A percentile compares a stretch with the other conserved stretches of the same genome.
Evolutionary conservation across 768 basidiomycete genomes (phyloP).

Genomic region (Tulasnella sp.): DNA sequence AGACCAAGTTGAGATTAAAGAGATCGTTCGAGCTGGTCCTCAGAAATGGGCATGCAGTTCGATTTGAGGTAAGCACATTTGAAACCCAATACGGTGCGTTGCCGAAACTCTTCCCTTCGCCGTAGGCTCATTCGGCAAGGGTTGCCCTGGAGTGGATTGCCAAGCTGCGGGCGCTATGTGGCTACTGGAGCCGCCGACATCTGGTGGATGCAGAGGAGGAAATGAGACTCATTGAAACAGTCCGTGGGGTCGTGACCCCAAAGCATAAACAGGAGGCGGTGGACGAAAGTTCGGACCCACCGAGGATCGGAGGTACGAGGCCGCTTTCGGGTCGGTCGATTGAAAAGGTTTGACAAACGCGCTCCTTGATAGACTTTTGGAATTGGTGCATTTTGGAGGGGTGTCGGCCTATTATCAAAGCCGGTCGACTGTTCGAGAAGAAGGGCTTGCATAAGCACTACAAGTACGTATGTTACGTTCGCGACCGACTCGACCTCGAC

Average conservation of each 20-base stretch:
- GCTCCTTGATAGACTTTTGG: slow-evolving; percentile 54
- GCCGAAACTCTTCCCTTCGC: not conserved
- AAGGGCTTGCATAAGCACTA: slow-evolving; percentile 64
- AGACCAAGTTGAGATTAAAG: slow-evolving; percentile 38
- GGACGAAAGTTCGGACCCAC: not conserved
- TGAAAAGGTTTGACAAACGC: slow-evolving; percentile 27
- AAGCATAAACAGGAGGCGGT: not conserved
- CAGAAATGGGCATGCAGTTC: slow-evolving; percentile 51
- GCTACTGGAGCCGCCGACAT: slow-evolving; percentile 74
- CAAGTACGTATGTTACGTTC: slow-evolving; percentile 45
- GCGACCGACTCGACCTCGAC: not conserved
- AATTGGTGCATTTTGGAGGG: slow-evolving; percentile 80
- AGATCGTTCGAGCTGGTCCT: slow-evolving; percentile 71
- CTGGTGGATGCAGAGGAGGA: slow-evolving; percentile 64
- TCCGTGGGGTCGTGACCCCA: not conserved
- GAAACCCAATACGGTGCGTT: not conserved
- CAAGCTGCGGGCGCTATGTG: slow-evolving; percentile 52
- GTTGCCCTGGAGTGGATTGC: slow-evolving; percentile 80
- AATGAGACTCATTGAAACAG: slow-evolving; percentile 47
- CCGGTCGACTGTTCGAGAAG: slow-evolving; percentile 62
- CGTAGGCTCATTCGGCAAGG: slow-evolving; percentile 49
- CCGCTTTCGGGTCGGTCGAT: not conserved
- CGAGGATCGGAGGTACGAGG: not conserved
- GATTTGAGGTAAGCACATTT: slow-evolving; percentile 57
- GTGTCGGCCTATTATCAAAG: slow-evolving; percentile 63